A percentile compares a stretch with the other conserved stretches of the same genome.
These are phyloP conservation scores for Calonectria crousiana DNA, from an alignment of 2,329 filamentous ascomycete genomes.

Conservation along the genomic window DNA sequence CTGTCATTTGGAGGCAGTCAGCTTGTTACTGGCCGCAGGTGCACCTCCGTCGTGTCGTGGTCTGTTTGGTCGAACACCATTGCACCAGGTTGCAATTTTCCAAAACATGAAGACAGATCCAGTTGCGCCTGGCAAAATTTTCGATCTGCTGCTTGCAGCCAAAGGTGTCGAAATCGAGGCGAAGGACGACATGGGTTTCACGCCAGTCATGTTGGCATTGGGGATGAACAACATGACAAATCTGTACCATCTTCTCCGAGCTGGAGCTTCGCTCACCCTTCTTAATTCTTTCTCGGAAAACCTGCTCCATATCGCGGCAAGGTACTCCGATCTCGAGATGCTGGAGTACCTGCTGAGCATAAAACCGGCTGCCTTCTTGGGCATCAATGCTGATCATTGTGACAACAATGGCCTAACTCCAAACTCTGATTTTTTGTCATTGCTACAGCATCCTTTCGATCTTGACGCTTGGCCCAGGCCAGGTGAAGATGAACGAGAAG, in stretches of 20 bases:
- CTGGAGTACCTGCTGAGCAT: neutral
- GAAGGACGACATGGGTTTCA: neutral
- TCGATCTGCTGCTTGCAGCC: neutral
- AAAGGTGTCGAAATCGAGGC: neutral
- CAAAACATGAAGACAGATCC: accelerated
- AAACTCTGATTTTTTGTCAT: neutral
- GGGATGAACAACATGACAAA: accelerated
- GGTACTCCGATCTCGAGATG: neutral
- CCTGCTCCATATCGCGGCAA: neutral
- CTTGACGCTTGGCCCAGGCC: neutral
- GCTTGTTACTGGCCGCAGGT: neutral
- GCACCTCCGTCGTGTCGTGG: neutral
- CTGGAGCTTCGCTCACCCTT: neutral
- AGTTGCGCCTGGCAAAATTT: neutral
- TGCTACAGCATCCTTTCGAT: neutral
- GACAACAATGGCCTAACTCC: accelerated
- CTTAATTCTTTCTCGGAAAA: neutral
- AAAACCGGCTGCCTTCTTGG: neutral
- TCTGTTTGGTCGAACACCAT: neutral
- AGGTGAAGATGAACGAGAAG: neutral
- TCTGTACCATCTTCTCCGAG: neutral
- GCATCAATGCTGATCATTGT: neutral
- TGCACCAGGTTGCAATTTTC: neutral
- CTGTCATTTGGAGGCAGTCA: neutral
- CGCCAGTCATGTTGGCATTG: neutral